Evolutionary conservation across 345 rosid genomes (phyloP).

Genomic region (Cardiospermum halicacabum): DNA sequence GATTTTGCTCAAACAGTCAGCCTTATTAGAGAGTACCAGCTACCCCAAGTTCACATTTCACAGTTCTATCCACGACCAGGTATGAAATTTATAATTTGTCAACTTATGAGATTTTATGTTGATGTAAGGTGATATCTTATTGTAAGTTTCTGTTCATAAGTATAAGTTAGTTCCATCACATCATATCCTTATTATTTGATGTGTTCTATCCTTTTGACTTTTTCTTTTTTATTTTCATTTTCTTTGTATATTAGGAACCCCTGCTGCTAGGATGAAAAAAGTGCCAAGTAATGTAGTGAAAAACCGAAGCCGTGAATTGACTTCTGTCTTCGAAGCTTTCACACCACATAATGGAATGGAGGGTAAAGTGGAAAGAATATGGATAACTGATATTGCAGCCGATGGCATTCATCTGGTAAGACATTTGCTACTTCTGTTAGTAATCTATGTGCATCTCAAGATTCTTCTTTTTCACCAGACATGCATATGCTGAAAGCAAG

Average conservation of each 20-base stretch:
- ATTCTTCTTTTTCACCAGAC: background rate
- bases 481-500: background rate
- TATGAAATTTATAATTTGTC: slow-evolving; percentile 20
- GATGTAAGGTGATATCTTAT: background rate
- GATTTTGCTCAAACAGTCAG: slow-evolving; percentile 75
- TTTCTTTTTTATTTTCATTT: background rate
- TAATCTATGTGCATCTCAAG: background rate
- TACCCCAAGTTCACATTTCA: slow-evolving; percentile 93
- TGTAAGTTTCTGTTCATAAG: no score
- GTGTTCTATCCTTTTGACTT: background rate
- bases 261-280: slow-evolving; percentile 98
- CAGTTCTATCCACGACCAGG: slow-evolving; percentile 99
- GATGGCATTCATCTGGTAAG: slow-evolving; percentile 89
- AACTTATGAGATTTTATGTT: background rate
- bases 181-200: background rate
- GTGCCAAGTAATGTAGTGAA: slow-evolving; percentile 76
- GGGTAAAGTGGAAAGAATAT: slow-evolving; percentile 79
- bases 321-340: slow-evolving; percentile 83
- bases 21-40: slow-evolving; percentile 68
- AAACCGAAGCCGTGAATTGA: slow-evolving; percentile 87
- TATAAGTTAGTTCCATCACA: background rate
- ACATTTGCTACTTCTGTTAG: background rate
- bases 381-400: slow-evolving; percentile 88
- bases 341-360: slow-evolving; percentile 79
- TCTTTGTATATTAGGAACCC: slow-evolving; percentile 58